A percentile compares a stretch with the other conserved stretches of the same genome.
Conservation (phyloP, 2,329 filamentous ascomycete species). For the Rhinocladiella mackenziei region DNA sequence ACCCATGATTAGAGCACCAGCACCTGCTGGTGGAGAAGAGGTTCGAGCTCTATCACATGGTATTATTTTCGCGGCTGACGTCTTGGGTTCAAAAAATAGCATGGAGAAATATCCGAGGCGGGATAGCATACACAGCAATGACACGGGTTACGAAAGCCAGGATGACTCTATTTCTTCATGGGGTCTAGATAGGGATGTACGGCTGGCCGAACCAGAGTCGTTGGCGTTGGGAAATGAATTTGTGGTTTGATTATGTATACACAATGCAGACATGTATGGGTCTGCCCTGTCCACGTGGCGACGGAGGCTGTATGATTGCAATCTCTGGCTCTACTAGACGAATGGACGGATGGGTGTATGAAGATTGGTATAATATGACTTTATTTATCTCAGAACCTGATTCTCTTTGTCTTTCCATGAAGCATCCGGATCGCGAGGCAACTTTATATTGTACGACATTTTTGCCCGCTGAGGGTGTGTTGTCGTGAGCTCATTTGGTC, state of each 20-base stretch:
- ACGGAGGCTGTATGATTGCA: no score
- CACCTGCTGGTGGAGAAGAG: slow-evolving; percentile 20
- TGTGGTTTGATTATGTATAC: slow-evolving; percentile 8
- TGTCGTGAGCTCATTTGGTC: no score
- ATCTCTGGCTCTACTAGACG: no score
- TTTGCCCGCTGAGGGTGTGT: no score
- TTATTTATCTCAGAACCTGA: no score
- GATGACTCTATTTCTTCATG: slow-evolving; percentile 20
- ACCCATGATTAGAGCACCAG: slow-evolving; percentile 13
- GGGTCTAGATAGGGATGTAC: slow-evolving; percentile 9
- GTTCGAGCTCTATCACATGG: slow-evolving; percentile 20
- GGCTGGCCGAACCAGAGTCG: not conserved
- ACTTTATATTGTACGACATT: no score
- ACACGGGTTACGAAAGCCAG: slow-evolving; percentile 40
- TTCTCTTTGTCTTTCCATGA: no score
- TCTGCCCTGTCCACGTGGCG: no score
- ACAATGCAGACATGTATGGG: not conserved
- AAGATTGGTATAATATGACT: no score
- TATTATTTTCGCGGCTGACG: slow-evolving; percentile 16
- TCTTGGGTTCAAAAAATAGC: slow-evolving; percentile 14
- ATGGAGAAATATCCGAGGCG: slow-evolving; percentile 21
- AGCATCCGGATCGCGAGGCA: no score
- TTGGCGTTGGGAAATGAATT: not conserved
- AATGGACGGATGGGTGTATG: no score
- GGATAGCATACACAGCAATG: slow-evolving; percentile 37